These are phyloP conservation scores for Botrytis fragariae DNA, from an alignment of 2,329 filamentous ascomycete species.

Conservation along the genomic window DNA sequence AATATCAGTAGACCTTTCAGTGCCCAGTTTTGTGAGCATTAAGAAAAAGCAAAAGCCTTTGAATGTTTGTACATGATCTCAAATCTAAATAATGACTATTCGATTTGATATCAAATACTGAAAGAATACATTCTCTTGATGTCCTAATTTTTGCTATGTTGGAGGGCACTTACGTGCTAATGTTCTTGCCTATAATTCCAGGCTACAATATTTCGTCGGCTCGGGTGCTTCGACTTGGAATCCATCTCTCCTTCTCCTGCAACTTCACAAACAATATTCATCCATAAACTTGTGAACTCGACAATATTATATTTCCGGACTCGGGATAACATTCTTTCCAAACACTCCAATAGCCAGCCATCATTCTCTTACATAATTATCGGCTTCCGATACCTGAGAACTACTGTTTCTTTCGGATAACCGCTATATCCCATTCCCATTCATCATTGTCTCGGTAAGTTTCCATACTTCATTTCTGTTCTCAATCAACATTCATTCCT, in stretches of 20 bases:
- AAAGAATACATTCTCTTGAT: background rate
- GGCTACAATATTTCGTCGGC: background rate
- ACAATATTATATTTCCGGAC: background rate
- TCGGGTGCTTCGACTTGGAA: background rate
- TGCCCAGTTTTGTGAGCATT: background rate
- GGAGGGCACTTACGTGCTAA: background rate
- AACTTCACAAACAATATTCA: background rate
- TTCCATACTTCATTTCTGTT: background rate
- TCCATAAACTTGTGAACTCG: background rate
- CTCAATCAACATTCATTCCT: background rate
- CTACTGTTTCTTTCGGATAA: background rate
- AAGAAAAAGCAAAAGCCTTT: background rate
- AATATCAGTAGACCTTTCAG: background rate
- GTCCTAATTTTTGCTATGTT: background rate
- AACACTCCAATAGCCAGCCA: background rate
- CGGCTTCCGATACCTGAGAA: background rate
- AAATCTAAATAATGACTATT: background rate
- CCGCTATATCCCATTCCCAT: background rate
- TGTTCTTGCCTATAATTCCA: background rate
- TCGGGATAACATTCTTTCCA: background rate
- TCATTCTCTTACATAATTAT: background rate
- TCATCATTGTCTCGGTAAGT: conserved; percentile 9
- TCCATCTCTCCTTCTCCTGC: background rate
- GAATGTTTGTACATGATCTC: background rate
- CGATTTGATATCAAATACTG: background rate